A percentile compares a stretch with the other conserved stretches of the same genome.
Conservation (phyloP, 495 filamentous ascomycete genomes). For the Penicillium bialowiezense region DNA sequence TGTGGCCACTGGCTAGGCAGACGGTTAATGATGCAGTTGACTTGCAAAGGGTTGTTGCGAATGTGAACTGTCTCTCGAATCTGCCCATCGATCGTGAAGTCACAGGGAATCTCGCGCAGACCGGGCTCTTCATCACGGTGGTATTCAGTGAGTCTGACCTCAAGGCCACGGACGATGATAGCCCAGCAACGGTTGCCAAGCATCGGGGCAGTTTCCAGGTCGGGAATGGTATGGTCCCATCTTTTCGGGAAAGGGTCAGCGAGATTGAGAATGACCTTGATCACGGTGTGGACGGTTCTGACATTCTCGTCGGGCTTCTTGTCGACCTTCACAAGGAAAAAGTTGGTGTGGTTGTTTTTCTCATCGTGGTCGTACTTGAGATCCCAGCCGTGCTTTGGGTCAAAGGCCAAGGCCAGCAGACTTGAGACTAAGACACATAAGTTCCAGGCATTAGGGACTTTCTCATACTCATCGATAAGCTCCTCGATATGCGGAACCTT, state of each 20-base stretch:
- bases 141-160: background rate
- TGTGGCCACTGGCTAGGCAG: background rate
- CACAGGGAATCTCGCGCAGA: background rate
- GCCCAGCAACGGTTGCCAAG: slow-evolving; percentile 1
- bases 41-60: background rate
- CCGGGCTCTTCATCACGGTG: background rate
- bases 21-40: background rate
- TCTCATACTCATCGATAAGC: background rate
- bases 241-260: background rate
- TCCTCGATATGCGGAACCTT: background rate
- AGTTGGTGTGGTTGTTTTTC: background rate
- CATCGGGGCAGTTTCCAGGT: background rate
- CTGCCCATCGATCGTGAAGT: background rate
- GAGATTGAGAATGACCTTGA: background rate
- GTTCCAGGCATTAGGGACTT: background rate
- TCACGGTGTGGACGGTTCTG: background rate
- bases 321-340: background rate
- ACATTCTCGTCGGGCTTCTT: background rate
- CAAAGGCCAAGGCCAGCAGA: background rate
- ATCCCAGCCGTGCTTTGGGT: background rate
- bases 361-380: background rate
- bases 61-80: background rate
- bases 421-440: background rate
- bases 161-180: background rate
- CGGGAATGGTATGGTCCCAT: background rate